Conservation (phyloP, 179 eudicot species). For the Spergularia azorica region DNA sequence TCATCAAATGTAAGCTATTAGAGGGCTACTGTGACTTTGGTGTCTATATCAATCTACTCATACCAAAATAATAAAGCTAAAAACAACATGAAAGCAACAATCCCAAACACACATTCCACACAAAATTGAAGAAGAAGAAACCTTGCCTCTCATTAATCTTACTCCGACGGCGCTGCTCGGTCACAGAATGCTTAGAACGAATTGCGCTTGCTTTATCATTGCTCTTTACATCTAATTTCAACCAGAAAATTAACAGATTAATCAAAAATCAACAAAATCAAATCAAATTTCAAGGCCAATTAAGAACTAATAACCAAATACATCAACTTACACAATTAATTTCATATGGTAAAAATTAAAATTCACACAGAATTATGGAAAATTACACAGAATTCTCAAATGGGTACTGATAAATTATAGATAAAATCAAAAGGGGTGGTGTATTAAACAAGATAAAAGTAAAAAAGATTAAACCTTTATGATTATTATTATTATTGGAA, state of each 20-base stretch:
- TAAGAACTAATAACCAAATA: neutral
- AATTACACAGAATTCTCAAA: neutral
- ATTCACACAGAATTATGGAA: neutral
- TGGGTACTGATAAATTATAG: constrained; percentile 5
- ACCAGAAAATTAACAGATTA: neutral
- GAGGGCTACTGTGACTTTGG: neutral
- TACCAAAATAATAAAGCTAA: neutral
- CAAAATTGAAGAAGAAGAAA: neutral
- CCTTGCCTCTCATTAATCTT: constrained; percentile 89
- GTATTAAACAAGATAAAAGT: neutral
- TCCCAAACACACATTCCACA: neutral
- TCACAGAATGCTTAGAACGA: constrained; percentile 90
- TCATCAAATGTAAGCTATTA: neutral
- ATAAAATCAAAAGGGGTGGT: neutral
- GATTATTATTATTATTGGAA: constrained; percentile 25
- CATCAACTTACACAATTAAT: neutral
- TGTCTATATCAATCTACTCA: neutral
- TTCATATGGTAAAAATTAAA: neutral
- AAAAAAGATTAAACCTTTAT: constrained; percentile 27
- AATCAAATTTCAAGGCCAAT: neutral
- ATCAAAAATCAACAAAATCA: neutral
- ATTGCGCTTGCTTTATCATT: constrained; percentile 51
- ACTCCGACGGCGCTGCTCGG: constrained; percentile 92
- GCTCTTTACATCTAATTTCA: constrained; percentile 49
- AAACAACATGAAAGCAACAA: neutral